phyloP scores from a whole-genome alignment of 2,329 filamentous ascomycete genomes.

The Fusarium concolor region DNA sequence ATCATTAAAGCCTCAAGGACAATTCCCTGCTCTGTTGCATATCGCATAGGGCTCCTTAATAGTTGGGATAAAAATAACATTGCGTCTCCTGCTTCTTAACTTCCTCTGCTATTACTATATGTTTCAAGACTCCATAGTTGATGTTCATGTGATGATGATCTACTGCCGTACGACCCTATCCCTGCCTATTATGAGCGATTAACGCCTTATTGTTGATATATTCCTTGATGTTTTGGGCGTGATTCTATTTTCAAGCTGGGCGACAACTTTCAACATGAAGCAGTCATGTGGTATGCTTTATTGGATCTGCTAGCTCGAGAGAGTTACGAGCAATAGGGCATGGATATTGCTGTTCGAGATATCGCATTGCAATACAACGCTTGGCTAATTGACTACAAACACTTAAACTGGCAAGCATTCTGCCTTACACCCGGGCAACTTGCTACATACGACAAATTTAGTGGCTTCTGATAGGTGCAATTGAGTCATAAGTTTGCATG shows the following conservation, averaged over 20 bases:
- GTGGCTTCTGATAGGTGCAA: neutral
- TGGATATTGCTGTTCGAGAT: neutral
- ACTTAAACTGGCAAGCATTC: neutral
- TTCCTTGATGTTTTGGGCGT: neutral
- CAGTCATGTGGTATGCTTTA: neutral
- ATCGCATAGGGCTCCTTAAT: neutral
- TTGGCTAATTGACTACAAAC: neutral
- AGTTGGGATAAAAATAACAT: neutral
- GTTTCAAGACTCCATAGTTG: neutral
- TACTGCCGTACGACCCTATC: neutral
- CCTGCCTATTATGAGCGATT: neutral
- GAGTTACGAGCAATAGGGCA: neutral
- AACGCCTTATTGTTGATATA: neutral
- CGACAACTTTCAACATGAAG: neutral
- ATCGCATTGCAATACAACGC: neutral
- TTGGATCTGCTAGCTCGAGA: neutral
- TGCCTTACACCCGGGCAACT: neutral
- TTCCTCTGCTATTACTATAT: neutral
- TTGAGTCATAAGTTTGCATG: neutral
- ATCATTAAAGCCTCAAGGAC: neutral
- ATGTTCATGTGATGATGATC: constrained; percentile 1
- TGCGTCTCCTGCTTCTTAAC: neutral
- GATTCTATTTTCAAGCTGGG: no score
- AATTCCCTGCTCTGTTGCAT: neutral
- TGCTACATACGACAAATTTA: neutral